phyloP scores from a whole-genome alignment of 2,329 filamentous ascomycete species.

The Ophiocordyceps australis region DNA sequence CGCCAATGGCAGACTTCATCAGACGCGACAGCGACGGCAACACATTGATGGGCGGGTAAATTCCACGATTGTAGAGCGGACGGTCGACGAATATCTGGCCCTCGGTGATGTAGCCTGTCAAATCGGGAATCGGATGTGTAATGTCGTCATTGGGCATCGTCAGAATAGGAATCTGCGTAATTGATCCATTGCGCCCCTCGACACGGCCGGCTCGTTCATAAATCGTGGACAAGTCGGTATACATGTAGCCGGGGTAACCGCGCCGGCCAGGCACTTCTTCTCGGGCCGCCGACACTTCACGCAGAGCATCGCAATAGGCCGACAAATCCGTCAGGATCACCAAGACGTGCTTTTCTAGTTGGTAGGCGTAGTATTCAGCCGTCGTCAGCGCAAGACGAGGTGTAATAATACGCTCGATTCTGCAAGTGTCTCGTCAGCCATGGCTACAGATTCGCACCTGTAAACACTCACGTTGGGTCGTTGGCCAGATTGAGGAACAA shows the following conservation, averaged over 20 bases:
- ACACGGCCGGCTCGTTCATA: slow-evolving; percentile 99
- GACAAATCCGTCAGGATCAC: slow-evolving; percentile 97
- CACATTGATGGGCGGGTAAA: slow-evolving; percentile 98
- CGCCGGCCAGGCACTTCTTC: slow-evolving; percentile 98
- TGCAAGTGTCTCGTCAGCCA: slow-evolving; percentile 15
- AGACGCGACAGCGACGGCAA: slow-evolving; percentile 93
- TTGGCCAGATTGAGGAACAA: slow-evolving; percentile 98
- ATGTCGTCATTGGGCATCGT: slow-evolving; percentile 99
- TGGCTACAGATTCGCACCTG: neutral
- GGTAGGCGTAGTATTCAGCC: slow-evolving; percentile 98
- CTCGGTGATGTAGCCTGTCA: slow-evolving; percentile 98
- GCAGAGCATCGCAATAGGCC: slow-evolving; percentile 94
- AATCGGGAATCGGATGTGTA: slow-evolving; percentile 94
- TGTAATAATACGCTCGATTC: slow-evolving; percentile 98
- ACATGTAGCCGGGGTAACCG: slow-evolving; percentile 99
- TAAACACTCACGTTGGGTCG: slow-evolving; percentile 71
- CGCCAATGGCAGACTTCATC: slow-evolving; percentile 99
- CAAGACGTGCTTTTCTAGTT: slow-evolving; percentile 97
- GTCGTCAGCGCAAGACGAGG: slow-evolving; percentile 95
- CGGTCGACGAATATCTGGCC: slow-evolving; percentile 97
- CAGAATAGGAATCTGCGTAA: slow-evolving; percentile 96
- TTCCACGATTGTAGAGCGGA: slow-evolving; percentile 83
- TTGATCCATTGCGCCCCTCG: slow-evolving; percentile 88
- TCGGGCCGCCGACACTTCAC: slow-evolving; percentile 92
- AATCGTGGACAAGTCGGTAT: slow-evolving; percentile 99